A percentile compares a stretch with the other conserved stretches of the same genome.
phyloP scores from a whole-genome alignment of 1,284 basidiomycete genomes.

The Marasmius sp. region DNA sequence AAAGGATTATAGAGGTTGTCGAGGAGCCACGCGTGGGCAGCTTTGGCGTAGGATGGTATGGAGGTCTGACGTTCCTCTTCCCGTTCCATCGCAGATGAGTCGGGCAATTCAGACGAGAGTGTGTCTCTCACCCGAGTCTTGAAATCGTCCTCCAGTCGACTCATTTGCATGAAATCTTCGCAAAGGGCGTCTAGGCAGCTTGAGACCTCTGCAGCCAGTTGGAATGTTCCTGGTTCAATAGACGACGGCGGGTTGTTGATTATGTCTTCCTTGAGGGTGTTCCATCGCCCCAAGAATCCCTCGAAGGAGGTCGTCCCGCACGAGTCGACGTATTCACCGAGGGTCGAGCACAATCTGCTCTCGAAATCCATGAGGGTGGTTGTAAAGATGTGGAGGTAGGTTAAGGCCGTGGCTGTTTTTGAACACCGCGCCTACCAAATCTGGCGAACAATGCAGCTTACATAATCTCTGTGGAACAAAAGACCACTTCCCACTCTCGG shows the following conservation, averaged over 20 bases:
- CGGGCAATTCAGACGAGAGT: too few relatives aligned
- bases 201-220: constrained; percentile 6
- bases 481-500: too few relatives aligned
- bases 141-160: too few relatives aligned
- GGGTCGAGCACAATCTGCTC: too few relatives aligned
- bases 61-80: background rate
- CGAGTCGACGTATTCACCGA: too few relatives aligned
- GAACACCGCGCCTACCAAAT: background rate
- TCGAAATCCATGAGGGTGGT: background rate
- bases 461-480: background rate
- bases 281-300: too few relatives aligned
- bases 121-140: too few relatives aligned
- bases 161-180: background rate
- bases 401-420: too few relatives aligned
- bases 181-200: constrained; percentile 7
- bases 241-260: background rate
- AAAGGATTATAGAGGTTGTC: constrained; percentile 51
- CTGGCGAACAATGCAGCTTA: background rate
- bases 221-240: background rate
- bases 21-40: constrained; percentile 43
- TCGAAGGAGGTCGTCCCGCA: too few relatives aligned
- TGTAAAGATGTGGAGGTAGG: too few relatives aligned
- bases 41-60: constrained; percentile 29
- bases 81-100: too few relatives aligned
- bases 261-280: background rate